Conservation (phyloP, 139 green algal genomes). For the Tetradesmus obliquus region DNA sequence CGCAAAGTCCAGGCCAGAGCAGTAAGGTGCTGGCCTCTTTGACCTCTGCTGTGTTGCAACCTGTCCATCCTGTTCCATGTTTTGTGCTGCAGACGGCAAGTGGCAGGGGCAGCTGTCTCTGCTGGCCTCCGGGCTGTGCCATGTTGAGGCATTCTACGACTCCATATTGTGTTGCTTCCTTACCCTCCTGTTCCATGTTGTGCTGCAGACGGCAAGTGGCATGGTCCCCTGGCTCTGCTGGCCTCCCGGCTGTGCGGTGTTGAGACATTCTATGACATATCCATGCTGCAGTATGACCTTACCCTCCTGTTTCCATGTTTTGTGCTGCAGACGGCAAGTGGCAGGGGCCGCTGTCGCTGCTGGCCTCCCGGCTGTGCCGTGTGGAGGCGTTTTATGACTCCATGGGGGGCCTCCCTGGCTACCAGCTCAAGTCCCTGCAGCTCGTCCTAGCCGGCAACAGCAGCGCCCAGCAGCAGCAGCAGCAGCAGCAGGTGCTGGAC, state of each 20-base stretch:
- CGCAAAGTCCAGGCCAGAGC: too few species aligned
- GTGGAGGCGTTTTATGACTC: conserved; percentile 94
- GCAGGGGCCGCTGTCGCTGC: conserved; percentile 21
- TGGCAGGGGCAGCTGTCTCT: conserved; percentile 19
- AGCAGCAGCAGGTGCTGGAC: conserved; percentile 7
- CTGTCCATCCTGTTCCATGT: too few species aligned
- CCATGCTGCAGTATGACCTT: too few species aligned
- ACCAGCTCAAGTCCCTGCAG: conserved; percentile 89
- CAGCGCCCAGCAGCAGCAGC: conserved; percentile 10
- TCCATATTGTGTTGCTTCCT: too few species aligned
- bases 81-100: neutral
- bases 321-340: conserved; percentile 16
- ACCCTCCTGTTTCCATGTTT: too few species aligned
- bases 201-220: too few species aligned
- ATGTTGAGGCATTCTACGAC: conserved; percentile 94
- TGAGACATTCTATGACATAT: too few species aligned
- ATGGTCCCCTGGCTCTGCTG: too few species aligned
- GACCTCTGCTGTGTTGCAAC: too few species aligned
- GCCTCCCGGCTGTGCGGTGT: too few species aligned
- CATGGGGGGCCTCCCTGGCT: conserved; percentile 95
- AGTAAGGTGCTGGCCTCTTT: too few species aligned
- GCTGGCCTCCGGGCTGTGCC: conserved; percentile 63
- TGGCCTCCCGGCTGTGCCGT: conserved; percentile 62
- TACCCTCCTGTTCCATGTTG: too few species aligned
- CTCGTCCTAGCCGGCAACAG: conserved; percentile 69